Conservation (phyloP, 139 green algal species). For the Closterium sp. region DNA sequence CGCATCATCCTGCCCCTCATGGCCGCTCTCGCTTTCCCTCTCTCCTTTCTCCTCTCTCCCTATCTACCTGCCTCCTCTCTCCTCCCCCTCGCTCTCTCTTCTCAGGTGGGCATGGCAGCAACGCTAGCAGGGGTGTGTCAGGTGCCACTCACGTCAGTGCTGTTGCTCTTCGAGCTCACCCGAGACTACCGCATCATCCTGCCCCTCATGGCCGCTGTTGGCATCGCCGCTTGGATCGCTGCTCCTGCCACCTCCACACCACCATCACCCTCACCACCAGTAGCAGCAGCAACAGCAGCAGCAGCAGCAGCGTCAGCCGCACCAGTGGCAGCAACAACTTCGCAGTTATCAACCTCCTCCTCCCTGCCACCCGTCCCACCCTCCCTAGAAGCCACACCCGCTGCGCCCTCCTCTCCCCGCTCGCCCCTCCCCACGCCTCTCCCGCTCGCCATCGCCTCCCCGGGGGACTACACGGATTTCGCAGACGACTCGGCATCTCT, state of each 20-base stretch:
- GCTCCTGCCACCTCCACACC: neutral
- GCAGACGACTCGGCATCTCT: neutral
- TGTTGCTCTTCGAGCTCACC: constrained; percentile 79
- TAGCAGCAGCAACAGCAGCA: neutral
- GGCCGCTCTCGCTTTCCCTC: constrained; percentile 65
- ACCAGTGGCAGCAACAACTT: neutral
- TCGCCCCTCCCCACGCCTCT: neutral
- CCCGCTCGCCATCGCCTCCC: neutral
- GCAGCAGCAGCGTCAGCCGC: neutral
- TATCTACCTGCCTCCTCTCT: too few relatives aligned
- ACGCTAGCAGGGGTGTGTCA: constrained; percentile 66
- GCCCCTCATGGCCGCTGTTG: constrained; percentile 72
- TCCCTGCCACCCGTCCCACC: neutral
- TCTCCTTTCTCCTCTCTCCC: too few relatives aligned
- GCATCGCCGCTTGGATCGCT: constrained; percentile 45
- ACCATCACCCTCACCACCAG: neutral
- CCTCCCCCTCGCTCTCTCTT: too few relatives aligned
- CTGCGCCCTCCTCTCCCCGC: neutral
- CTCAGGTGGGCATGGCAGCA: constrained; percentile 71
- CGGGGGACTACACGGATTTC: neutral
- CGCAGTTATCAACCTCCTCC: neutral
- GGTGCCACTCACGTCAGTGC: constrained; percentile 62
- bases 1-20: constrained; percentile 75
- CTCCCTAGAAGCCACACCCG: neutral
- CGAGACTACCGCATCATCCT: constrained; percentile 76